These are phyloP conservation scores for Verticillium albo-atrum DNA, from an alignment of 2,329 filamentous ascomycete genomes.

Conservation along the genomic window DNA sequence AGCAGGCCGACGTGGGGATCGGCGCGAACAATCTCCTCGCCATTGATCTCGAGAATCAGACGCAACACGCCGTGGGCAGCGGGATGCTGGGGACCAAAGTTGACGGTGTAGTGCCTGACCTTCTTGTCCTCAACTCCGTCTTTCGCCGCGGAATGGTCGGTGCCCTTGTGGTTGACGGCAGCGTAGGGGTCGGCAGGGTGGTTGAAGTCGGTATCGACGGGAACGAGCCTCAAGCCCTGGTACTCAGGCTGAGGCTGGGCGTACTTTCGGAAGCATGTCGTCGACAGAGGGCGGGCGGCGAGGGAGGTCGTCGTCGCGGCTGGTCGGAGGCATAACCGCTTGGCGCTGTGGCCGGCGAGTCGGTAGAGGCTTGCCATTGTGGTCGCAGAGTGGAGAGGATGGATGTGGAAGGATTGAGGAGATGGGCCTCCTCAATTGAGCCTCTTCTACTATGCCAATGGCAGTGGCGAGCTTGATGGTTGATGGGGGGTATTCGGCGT, in stretches of 20 bases:
- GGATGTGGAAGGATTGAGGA: constrained; percentile 20
- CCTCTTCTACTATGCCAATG: constrained; percentile 13
- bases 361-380: constrained; percentile 67
- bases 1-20: constrained; percentile 96
- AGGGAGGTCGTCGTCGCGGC: constrained; percentile 22
- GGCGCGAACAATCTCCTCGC: constrained; percentile 93
- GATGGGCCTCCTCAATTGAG: constrained; percentile 14
- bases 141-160: constrained; percentile 37
- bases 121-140: constrained; percentile 62
- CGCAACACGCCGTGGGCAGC: constrained; percentile 97
- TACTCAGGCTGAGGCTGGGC: constrained; percentile 46
- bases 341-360: constrained; percentile 67
- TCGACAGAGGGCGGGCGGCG: constrained; percentile 59
- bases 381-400: constrained; percentile 21
- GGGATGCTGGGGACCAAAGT: constrained; percentile 98
- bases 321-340: constrained; percentile 57
- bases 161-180: constrained; percentile 29
- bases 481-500: constrained; percentile 12
- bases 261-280: constrained; percentile 57
- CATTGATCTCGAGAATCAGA: constrained; percentile 94
- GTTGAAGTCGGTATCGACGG: constrained; percentile 61
- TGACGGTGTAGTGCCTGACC: constrained; percentile 98
- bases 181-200: constrained; percentile 45
- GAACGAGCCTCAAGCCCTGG: constrained; percentile 58
- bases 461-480: constrained; percentile 10